Evolutionary conservation across 2,329 filamentous ascomycete genomes (phyloP).

Genomic region (Diplodia corticola): DNA sequence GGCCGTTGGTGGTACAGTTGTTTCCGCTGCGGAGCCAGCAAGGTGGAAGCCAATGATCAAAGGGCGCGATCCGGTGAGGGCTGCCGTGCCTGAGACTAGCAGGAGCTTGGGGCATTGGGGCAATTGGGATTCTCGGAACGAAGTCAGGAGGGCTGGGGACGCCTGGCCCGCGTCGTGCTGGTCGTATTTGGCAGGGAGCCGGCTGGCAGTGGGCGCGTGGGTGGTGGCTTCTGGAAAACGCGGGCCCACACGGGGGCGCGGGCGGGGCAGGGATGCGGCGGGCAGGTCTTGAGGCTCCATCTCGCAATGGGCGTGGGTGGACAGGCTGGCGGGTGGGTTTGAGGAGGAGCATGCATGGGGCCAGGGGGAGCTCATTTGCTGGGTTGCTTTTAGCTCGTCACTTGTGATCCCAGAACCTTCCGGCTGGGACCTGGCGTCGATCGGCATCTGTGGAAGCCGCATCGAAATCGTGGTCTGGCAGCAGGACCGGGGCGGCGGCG

Average conservation of each 20-base stretch:
- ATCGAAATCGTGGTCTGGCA: background rate
- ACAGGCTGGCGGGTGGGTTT: constrained; percentile 5
- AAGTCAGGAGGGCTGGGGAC: background rate
- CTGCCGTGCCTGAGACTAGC: constrained; percentile 16
- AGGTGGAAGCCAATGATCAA: constrained; percentile 19
- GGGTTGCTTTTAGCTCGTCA: constrained; percentile 20
- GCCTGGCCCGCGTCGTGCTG: constrained; percentile 4
- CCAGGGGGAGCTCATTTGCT: constrained; percentile 19
- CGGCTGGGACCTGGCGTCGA: constrained; percentile 21
- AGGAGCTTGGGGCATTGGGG: constrained; percentile 14
- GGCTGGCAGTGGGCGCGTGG: constrained; percentile 11
- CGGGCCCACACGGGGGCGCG: background rate
- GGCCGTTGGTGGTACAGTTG: constrained; percentile 20
- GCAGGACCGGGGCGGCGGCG: background rate
- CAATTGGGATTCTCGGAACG: constrained; percentile 14
- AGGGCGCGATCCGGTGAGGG: constrained; percentile 5
- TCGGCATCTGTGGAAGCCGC: constrained; percentile 20
- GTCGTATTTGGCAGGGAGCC: constrained; percentile 10
- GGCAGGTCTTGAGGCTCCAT: constrained; percentile 1
- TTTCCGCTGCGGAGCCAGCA: constrained; percentile 17
- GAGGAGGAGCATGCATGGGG: constrained; percentile 10
- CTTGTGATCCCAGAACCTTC: constrained; percentile 20
- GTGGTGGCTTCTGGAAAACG: constrained; percentile 18
- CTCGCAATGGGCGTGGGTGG: background rate
- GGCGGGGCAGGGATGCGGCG: background rate